These are phyloP conservation scores for Mariannaea elegans DNA, from an alignment of 2,329 filamentous ascomycete species.

Conservation along the genomic window DNA sequence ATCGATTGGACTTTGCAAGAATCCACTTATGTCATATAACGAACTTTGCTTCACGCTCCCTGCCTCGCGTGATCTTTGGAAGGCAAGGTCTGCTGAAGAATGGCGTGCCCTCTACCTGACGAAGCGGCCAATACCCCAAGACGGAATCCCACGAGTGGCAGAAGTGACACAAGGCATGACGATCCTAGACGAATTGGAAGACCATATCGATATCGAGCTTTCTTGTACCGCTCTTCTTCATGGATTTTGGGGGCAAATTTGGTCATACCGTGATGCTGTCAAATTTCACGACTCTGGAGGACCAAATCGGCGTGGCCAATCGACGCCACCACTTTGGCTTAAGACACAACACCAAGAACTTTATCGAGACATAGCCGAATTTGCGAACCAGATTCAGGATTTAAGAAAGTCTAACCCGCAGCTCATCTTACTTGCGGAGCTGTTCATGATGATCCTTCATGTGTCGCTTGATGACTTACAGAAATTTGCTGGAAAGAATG, in stretches of 20 bases:
- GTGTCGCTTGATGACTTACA: constrained; percentile 35
- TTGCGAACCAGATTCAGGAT: constrained; percentile 28
- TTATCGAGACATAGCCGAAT: constrained; percentile 27
- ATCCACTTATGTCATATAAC: constrained; percentile 32
- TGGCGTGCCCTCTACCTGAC: constrained; percentile 31
- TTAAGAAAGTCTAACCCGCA: constrained; percentile 17
- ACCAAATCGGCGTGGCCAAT: constrained; percentile 11
- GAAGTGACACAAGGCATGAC: constrained; percentile 28
- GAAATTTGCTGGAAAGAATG: constrained; percentile 30
- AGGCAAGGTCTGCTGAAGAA: constrained; percentile 26
- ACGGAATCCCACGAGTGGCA: constrained; percentile 29
- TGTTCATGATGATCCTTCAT: constrained; percentile 39
- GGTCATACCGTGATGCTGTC: constrained; percentile 35
- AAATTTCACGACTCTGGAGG: constrained; percentile 16
- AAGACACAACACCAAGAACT: constrained; percentile 35
- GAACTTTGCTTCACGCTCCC: constrained; percentile 35
- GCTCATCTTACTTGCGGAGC: constrained; percentile 32
- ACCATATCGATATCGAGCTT: constrained; percentile 30
- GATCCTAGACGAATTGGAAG: constrained; percentile 29
- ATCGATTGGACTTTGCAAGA: constrained; percentile 34
- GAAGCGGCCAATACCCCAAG: constrained; percentile 21
- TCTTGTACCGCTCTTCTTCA: constrained; percentile 31
- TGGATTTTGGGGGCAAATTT: constrained; percentile 39
- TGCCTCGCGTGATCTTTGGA: constrained; percentile 34
- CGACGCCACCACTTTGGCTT: constrained; percentile 29